Base-by-base conservation (phyloP, 2,329 filamentous ascomycete genomes). In the Calycina herbarum region DNA sequence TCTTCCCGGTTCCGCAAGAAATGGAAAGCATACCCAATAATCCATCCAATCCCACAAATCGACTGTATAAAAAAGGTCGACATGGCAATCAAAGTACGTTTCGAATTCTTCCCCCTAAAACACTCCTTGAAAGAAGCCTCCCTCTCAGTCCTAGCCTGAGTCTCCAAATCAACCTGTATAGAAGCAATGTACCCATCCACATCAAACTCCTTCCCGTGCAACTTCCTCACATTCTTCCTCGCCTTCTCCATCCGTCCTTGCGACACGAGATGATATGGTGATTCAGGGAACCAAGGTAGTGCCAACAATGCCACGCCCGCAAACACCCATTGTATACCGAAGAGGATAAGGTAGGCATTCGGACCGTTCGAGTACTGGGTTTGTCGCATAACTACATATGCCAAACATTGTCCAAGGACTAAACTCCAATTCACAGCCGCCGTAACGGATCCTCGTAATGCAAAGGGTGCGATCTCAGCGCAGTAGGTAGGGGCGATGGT, bases 271-370 rank as follows among this genome's bases (percentile, higher is more conserved):
- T 79, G 81, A 78, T 81, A 83, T 0, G 81, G 81, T 0, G 80
- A 82, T 66, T 83, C 81, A 1, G 81, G 81, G 1, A 81, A 81
- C 54, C 81, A 74, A 13, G 72, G 75, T 15, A 82, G 79, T 2
- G 77, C 78, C 60, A 80, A 70, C 51, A 81, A 75, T 0, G 81
- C 74, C 2, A 81, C 79, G 40, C 79, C 64, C 2, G 80, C 80
- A 79, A 81, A 83, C 75, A 82, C 79, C 81, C 81, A 82, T 69
- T 83, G 81, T 24, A 82, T 66, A 0, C 76, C 78, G 64, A 82
- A 82, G 0, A 81, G 79, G 58, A 82, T 81, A 0, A 80, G 78
- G 68, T 82, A 83, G 1, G 81, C 77, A 54, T 63, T 63, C 3
- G 66, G 57, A 3, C 65, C 66, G 11, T 59, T 7, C 11, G 66